Conservation (phyloP, 2,329 filamentous ascomycete genomes). For the Trichophyton rubrum region DNA sequence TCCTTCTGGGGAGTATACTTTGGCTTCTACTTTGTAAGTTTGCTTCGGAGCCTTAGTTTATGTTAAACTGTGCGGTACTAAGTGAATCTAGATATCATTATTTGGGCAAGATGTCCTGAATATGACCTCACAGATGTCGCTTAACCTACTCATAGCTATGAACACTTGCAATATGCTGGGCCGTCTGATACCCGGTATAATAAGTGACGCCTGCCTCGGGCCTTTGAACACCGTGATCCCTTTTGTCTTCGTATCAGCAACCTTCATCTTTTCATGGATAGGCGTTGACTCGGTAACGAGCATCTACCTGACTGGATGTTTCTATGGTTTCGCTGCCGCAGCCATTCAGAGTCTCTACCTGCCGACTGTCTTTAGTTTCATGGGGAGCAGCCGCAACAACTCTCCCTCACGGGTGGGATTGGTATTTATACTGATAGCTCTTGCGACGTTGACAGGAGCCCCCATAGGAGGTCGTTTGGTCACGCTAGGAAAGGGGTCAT, state of each 20-base stretch:
- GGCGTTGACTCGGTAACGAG: slow-evolving; percentile 18
- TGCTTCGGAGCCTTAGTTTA: neutral
- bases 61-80: neutral
- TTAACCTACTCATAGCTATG: slow-evolving; percentile 23
- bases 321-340: slow-evolving; percentile 23
- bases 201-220: slow-evolving; percentile 21
- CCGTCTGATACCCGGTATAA: slow-evolving; percentile 21
- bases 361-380: slow-evolving; percentile 9
- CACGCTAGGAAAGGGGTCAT: slow-evolving; percentile 4
- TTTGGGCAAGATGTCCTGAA: slow-evolving; percentile 19
- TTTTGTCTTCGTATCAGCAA: slow-evolving; percentile 34
- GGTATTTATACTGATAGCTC: slow-evolving; percentile 7
- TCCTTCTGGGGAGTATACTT: slow-evolving; percentile 24
- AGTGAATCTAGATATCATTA: slow-evolving; percentile 17
- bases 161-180: slow-evolving; percentile 21
- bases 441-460: slow-evolving; percentile 7
- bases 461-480: slow-evolving; percentile 10
- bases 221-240: slow-evolving; percentile 26
- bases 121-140: slow-evolving; percentile 14
- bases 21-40: slow-evolving; percentile 20
- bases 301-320: slow-evolving; percentile 20
- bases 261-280: slow-evolving; percentile 42
- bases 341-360: slow-evolving; percentile 22
- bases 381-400: slow-evolving; percentile 4
- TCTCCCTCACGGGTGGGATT: slow-evolving; percentile 4